Evolutionary conservation across 805 yeast genomes (phyloP), one percentile per base, ranked within the genome.

Genomic region (Cyberlindnera maclurae): DNA sequence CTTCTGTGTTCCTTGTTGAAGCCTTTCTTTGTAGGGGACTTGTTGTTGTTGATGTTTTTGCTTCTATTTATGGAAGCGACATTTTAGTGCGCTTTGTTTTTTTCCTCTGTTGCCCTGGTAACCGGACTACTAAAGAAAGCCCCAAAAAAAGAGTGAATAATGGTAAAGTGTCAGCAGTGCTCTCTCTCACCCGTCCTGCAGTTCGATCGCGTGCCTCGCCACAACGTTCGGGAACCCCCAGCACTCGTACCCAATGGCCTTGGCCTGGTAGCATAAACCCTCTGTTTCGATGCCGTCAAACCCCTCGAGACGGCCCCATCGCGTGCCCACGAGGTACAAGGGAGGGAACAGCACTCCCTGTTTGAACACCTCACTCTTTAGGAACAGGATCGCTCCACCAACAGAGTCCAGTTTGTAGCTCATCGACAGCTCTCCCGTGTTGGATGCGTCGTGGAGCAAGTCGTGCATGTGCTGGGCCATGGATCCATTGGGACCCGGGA

Each of bases 251-350:
- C 75, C 75, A 31, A 69, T 54, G 0, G 58, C 41, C 40, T 59
- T 63, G 1, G 77, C 77, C 26, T 62, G 51, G 43, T 70, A 73
- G 42, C 78, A 73, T 11, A 73, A 34, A 1, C 78, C 77, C 52
- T 73, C 78, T 3, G 75, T 70, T 46, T 72, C 77, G 24, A 72
- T 65, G 5, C 77, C 78, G 51, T 72, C 77, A 46, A 63, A 71
- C 4, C 78, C 78, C 47, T 71, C 77, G 5, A 54, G 43, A 41
- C 71, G 51, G 3, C 58, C 62, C 76, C 76, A 72, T 5, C 34
- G 44, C 3, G 70, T 58, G 3, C 78, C 78, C 13, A 72, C 59
- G 3, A 62, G 51, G 39, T 68, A 68, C 34, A 59, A 63, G 0
- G 76, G 64, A 2, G 77, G 73, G 47, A 71, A 71, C 5, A 59